phyloP scores from a whole-genome alignment of 148 eudicot genomes.

The Silene latifolia region DNA sequence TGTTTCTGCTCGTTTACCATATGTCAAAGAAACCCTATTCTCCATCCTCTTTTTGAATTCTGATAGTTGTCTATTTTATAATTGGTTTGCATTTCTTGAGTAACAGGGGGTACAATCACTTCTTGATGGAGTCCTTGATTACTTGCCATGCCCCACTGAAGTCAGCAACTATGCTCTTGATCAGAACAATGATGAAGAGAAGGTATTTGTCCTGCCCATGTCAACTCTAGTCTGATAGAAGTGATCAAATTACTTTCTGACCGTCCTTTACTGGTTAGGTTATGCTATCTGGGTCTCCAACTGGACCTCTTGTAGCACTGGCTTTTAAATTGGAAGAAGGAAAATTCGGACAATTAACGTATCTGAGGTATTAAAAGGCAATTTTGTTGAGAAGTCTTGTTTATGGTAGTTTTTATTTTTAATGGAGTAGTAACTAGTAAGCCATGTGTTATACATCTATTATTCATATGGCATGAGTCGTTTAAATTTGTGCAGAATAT shows the following conservation, averaged over 20 bases:
- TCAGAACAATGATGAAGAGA: conserved; percentile 83
- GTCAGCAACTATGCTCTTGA: conserved; percentile 88
- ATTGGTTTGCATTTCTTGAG: conserved; percentile 15
- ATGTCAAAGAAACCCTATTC: not conserved
- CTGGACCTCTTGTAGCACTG: conserved; percentile 84
- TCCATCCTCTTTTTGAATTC: not conserved
- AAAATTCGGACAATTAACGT: conserved; percentile 87
- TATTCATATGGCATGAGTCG: not conserved
- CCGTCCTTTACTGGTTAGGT: conserved; percentile 43
- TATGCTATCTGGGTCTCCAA: conserved; percentile 63
- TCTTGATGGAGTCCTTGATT: conserved; percentile 86
- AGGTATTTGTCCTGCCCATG: conserved; percentile 40
- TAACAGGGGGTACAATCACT: conserved; percentile 91
- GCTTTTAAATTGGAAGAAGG: conserved; percentile 98
- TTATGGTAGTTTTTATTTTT: conserved; percentile 7
- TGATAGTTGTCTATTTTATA: not conserved
- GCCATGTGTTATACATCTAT: not conserved
- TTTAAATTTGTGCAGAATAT: conserved; percentile 58
- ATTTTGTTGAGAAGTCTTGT: not conserved
- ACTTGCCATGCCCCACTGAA: conserved; percentile 89
- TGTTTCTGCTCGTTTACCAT: not conserved
- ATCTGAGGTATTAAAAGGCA: conserved; percentile 53
- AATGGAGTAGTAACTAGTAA: not conserved
- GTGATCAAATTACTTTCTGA: conserved; percentile 5
- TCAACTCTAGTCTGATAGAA: not conserved